A percentile compares a stretch with the other conserved stretches of the same genome.
These are phyloP conservation scores for Hypoxylon sp. DNA, from an alignment of 2,329 filamentous ascomycete genomes.

Conservation along the genomic window DNA sequence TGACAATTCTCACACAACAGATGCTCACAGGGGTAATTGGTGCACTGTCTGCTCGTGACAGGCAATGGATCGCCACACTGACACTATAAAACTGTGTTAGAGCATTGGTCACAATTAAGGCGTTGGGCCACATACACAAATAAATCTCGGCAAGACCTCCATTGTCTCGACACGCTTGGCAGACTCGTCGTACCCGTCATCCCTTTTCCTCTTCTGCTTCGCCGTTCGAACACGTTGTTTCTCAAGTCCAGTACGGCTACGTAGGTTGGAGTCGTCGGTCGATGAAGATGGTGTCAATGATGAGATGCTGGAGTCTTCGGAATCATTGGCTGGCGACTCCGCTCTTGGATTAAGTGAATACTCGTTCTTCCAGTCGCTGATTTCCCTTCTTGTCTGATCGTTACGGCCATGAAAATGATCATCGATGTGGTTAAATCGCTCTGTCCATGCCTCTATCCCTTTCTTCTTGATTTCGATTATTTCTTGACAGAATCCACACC, in stretches of 20 bases:
- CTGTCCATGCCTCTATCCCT: slow-evolving; percentile 70
- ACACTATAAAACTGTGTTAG: slow-evolving; percentile 45
- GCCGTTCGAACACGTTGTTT: slow-evolving; percentile 17
- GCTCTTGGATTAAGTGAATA: slow-evolving; percentile 50
- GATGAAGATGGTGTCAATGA: slow-evolving; percentile 39
- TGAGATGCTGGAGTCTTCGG: slow-evolving; percentile 39
- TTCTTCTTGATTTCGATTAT: slow-evolving; percentile 67
- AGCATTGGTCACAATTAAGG: not conserved
- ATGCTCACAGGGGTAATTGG: slow-evolving; percentile 43
- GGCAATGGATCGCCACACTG: slow-evolving; percentile 45
- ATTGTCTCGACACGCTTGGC: slow-evolving; percentile 39
- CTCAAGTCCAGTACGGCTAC: not conserved
- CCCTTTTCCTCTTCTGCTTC: slow-evolving; percentile 49
- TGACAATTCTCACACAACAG: slow-evolving; percentile 44
- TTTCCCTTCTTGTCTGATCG: slow-evolving; percentile 57
- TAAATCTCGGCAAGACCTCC: slow-evolving; percentile 10
- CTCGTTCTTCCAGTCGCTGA: slow-evolving; percentile 69
- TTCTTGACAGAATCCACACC: slow-evolving; percentile 86
- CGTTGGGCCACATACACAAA: slow-evolving; percentile 41
- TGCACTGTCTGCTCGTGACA: slow-evolving; percentile 38
- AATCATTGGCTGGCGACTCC: slow-evolving; percentile 36
- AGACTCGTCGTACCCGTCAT: slow-evolving; percentile 26
- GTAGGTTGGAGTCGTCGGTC: slow-evolving; percentile 4
- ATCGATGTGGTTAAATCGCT: slow-evolving; percentile 80
- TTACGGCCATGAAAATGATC: slow-evolving; percentile 74